Evolutionary conservation across 768 basidiomycete genomes (phyloP).

Genomic region (Candolleomyces aberdarensis): DNA sequence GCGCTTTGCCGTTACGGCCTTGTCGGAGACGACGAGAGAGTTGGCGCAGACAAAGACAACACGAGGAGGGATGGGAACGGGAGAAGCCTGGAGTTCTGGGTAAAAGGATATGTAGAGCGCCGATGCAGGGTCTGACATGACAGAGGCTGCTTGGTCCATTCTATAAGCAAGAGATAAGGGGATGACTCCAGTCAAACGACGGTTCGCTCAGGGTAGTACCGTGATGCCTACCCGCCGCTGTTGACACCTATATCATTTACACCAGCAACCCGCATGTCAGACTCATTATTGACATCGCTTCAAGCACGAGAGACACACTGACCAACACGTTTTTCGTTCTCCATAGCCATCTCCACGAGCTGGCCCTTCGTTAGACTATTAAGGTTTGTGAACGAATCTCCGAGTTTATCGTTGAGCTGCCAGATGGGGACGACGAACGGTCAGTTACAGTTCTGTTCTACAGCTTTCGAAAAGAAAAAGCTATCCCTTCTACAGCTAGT

Average conservation of each 20-base stretch:
- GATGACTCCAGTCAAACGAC: too few relatives aligned
- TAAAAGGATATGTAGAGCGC: constrained; percentile 83
- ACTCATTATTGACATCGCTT: neutral
- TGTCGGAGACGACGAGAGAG: constrained; percentile 80
- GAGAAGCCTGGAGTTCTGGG: constrained; percentile 64
- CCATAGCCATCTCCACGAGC: constrained; percentile 76
- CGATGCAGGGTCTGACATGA: constrained; percentile 67
- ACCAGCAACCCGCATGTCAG: too few relatives aligned
- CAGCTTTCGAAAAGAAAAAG: too few relatives aligned
- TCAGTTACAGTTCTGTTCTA: neutral
- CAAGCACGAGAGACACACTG: constrained; percentile 11
- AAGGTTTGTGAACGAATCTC: neutral
- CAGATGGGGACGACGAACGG: neutral
- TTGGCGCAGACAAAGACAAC: constrained; percentile 77
- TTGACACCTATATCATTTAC: constrained; percentile 50
- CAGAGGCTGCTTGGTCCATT: constrained; percentile 91
- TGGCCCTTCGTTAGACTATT: constrained; percentile 55
- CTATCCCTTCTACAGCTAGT: neutral
- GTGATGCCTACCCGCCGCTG: constrained; percentile 60
- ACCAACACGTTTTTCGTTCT: constrained; percentile 84
- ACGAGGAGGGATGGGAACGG: constrained; percentile 55
- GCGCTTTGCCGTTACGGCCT: constrained; percentile 69
- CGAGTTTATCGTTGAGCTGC: neutral
- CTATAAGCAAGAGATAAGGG: constrained; percentile 28
- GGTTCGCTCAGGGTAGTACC: too few relatives aligned